A percentile compares a stretch with the other conserved stretches of the same genome.
These are phyloP conservation scores for Monosporascus sp. DNA, from an alignment of 2,329 filamentous ascomycete genomes.

Conservation along the genomic window DNA sequence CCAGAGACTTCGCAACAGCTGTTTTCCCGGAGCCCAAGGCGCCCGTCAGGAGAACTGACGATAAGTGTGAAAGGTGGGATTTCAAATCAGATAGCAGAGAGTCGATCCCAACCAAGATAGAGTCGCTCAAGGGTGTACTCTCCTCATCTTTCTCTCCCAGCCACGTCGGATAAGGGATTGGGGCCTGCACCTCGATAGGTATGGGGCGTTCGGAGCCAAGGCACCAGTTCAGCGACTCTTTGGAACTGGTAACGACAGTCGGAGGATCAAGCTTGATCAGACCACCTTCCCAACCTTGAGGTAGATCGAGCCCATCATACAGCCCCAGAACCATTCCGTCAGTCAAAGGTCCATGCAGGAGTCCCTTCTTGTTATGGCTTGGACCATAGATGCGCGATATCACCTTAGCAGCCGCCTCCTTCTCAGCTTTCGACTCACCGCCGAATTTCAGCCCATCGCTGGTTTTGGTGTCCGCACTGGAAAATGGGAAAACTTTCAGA, in stretches of 20 bases:
- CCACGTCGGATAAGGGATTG: constrained; percentile 62
- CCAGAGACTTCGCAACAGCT: constrained; percentile 70
- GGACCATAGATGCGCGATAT: constrained; percentile 68
- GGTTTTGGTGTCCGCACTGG: constrained; percentile 47
- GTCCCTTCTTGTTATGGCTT: constrained; percentile 45
- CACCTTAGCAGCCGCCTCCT: constrained; percentile 68
- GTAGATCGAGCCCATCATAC: constrained; percentile 48
- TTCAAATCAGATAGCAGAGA: constrained; percentile 66
- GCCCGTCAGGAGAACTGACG: constrained; percentile 84
- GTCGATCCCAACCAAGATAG: constrained; percentile 80
- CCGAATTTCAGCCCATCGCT: constrained; percentile 76
- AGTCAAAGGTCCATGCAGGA: constrained; percentile 81
- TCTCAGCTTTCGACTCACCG: constrained; percentile 77
- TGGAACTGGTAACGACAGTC: constrained; percentile 28
- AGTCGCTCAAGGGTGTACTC: constrained; percentile 50
- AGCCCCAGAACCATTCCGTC: constrained; percentile 75
- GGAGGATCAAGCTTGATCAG: constrained; percentile 72
- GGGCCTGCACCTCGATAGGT: constrained; percentile 69
- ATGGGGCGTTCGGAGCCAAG: constrained; percentile 71
- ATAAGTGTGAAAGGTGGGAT: constrained; percentile 75
- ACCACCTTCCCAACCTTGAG: constrained; percentile 73
- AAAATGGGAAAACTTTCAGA: constrained; percentile 79
- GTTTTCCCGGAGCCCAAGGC: constrained; percentile 90
- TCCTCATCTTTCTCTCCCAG: constrained; percentile 44
- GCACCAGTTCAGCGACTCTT: constrained; percentile 61